These are phyloP conservation scores for Xylaria sp. DNA, from an alignment of 2,329 filamentous ascomycete genomes.

Conservation along the genomic window DNA sequence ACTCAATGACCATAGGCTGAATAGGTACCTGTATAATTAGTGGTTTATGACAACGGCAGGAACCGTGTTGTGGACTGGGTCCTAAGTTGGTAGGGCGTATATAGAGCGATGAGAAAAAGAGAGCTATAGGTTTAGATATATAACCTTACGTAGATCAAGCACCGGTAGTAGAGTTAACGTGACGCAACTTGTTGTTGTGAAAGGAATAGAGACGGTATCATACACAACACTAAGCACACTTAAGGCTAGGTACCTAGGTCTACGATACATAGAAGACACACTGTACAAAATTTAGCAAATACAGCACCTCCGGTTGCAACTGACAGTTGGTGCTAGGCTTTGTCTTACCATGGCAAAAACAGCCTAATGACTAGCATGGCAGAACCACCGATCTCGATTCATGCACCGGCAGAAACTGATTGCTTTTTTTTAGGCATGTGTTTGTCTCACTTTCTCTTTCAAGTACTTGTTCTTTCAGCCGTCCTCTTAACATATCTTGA, in stretches of 20 bases:
- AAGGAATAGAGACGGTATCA: no score
- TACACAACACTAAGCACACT: no score
- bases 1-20: neutral
- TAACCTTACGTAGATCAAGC: no score
- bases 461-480: neutral
- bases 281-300: neutral
- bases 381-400: slow-evolving; percentile 24
- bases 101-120: no score
- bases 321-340: neutral
- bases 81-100: neutral
- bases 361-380: slow-evolving; percentile 21
- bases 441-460: neutral
- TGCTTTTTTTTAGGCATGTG: neutral
- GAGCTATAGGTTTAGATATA: no score
- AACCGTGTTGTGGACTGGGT: neutral
- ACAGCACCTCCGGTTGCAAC: neutral
- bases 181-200: no score
- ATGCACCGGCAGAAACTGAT: neutral
- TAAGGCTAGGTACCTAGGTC: no score
- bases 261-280: neutral
- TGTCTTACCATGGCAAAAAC: slow-evolving; percentile 19
- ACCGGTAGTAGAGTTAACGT: neutral
- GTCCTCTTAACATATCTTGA: neutral
- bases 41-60: neutral
- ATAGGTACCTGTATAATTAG: neutral